Evolutionary conservation across 495 filamentous ascomycete species (phyloP), one percentile per base, ranked within the genome.

Genomic region (Friedmanniomyces endolithicus): DNA sequence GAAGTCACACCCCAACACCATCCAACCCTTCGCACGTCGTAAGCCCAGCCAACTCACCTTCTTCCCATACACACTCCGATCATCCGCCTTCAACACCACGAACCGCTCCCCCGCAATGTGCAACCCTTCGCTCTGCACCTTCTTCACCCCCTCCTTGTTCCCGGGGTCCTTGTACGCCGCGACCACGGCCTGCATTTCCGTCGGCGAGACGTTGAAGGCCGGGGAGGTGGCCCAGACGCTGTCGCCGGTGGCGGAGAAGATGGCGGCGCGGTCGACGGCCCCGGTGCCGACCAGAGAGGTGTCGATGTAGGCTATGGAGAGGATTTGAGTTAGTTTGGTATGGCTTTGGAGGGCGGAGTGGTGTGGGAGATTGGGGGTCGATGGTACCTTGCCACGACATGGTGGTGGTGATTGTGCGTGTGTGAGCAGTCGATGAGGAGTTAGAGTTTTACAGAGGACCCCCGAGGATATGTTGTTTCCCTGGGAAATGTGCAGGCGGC

Each of bases 251-350:
- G 70, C 72, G 71, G 82, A 87, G 73, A 90, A 81, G 69, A 96
- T 94, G 65, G 86, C 86, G 63, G 81, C 92, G 72, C 86, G 83
- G 75, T 92, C 85, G 70, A 95, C 72, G 69, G 92, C 84, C 63
- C 82, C 82, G 61, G 77, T 82, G 72, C 78, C 87, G 65, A 97
- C 78, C 60, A 97, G 79, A 80, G 90, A 41, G 37, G 37, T 74
- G 58, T 31, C 37, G 60, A 65, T 56, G 67, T 61, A 31, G 61
- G 16, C 47, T 47, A 37, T 43, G 47, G 53, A 52, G 27, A 39
- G 48, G 48, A 48, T n/a, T n/a, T n/a, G 57, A 57, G 43, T 48
- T 17, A 19, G 29, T 31, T 47, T 27, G 48, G n/a, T n/a, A n/a
- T n/a, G 29, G 53, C 16, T 1, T 11, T 27, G 34, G 17, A 4